phyloP scores from a whole-genome alignment of 73 alveolate species.

The Uronychia binucleata region DNA sequence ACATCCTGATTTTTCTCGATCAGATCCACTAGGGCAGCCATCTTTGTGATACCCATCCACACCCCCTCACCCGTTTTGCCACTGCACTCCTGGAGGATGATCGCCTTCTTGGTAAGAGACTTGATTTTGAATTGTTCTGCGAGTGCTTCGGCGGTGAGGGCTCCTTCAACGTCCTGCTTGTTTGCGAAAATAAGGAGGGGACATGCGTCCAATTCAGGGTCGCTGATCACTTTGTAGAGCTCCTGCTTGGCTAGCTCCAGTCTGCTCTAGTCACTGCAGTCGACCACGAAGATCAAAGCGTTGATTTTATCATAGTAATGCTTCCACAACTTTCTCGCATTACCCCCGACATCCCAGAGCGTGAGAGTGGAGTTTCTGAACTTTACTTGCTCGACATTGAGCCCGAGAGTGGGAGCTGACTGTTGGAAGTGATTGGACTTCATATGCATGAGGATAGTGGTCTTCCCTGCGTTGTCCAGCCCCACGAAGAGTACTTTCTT shows the following conservation, averaged over 20 bases:
- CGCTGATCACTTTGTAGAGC: slow-evolving; percentile 61
- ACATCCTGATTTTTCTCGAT: background rate
- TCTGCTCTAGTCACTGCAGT: slow-evolving; percentile 69
- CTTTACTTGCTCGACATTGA: slow-evolving; percentile 75
- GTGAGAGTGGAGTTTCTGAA: slow-evolving; percentile 74
- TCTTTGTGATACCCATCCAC: slow-evolving; percentile 58
- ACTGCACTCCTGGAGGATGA: slow-evolving; percentile 41
- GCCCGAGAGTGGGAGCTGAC: slow-evolving; percentile 85
- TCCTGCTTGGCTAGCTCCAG: slow-evolving; percentile 66
- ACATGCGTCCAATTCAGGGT: slow-evolving; percentile 71
- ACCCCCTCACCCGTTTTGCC: slow-evolving; percentile 70
- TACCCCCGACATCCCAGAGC: slow-evolving; percentile 87
- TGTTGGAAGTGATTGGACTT: slow-evolving; percentile 69
- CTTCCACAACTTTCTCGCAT: slow-evolving; percentile 96
- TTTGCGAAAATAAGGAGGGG: slow-evolving; percentile 71
- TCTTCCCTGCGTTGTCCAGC: slow-evolving; percentile 90
- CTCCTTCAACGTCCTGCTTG: slow-evolving; percentile 61
- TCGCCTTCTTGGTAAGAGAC: slow-evolving; percentile 21
- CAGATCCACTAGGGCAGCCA: slow-evolving; percentile 41
- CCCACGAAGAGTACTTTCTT: slow-evolving; percentile 77
- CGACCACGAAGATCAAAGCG: slow-evolving; percentile 79
- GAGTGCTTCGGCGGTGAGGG: slow-evolving; percentile 41
- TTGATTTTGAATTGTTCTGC: slow-evolving; percentile 20
- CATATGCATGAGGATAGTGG: slow-evolving; percentile 76
- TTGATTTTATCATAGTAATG: slow-evolving; percentile 97